Base-by-base conservation (phyloP, 495 filamentous ascomycete species). In the Annulohypoxylon nitens region DNA sequence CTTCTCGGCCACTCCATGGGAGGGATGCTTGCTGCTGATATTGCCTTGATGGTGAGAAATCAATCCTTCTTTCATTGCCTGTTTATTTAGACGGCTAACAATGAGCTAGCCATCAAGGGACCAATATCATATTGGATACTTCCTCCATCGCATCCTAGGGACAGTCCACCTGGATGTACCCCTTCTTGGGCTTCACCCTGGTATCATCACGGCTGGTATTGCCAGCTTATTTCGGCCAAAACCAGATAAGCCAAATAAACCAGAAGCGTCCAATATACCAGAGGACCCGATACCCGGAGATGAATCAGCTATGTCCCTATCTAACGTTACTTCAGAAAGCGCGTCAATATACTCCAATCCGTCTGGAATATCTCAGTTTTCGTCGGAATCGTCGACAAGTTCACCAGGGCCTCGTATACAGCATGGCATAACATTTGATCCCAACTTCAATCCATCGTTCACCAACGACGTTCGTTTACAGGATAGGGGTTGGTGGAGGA, bases 1-100 rank as follows among this genome's bases (percentile, higher is more conserved):
- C 81, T 98, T 8, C 82, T 97, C 0, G 95, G 95, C 0, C 95
- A 98, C 77, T 95, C 92, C 59, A 94, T 98, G 87, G 95, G 95
- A 18, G 95, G 95, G 1, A 83, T 98, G 23, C 71, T 98, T 7
- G 86, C 90, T 16, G 92, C 93, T 2, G 95, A 98, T 64, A 87
- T 97, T 11, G 91, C 88, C 0, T 83, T 97, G 39, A 79, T 92
- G 68, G 86, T 82, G 69, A 71, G 85, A 77, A 11, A 67, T 43
- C 78, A 36, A n/a, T n/a, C 18, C 18, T 45, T 8, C 37, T 48
- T 36, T 0, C 36, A 10, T 34, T 25, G 20, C 69, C 45, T 59
- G 60, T 67, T 54, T 64, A 20, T 9, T 14, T 47, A 47, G 43
- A 9, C 8, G 61, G 58, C 75, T 79, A 70, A 77, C 54, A 41